phyloP scores from a whole-genome alignment of 169 alveolate species.

The Besnoitia besnoiti region DNA sequence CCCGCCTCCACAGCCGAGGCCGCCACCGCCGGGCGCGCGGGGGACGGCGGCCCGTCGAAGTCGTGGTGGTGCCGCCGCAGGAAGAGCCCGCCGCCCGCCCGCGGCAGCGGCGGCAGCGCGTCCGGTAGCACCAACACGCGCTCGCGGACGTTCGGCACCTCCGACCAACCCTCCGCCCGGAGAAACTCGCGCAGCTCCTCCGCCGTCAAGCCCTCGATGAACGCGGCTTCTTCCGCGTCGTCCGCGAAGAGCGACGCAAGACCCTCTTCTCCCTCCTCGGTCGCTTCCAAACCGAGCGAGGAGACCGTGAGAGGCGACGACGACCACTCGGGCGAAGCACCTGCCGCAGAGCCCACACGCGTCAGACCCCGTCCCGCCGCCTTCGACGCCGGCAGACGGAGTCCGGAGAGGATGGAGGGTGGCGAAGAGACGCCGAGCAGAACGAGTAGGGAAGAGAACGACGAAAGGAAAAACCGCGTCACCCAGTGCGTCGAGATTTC shows the following conservation, averaged over 20 bases:
- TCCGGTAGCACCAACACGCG: background rate
- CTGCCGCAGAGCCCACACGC: background rate
- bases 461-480: background rate
- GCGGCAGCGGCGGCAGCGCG: constrained; percentile 23
- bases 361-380: too few species aligned
- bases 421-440: background rate
- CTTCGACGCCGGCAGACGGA: background rate
- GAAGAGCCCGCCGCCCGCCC: constrained; percentile 15
- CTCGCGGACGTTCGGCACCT: background rate
- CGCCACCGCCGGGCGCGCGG: background rate
- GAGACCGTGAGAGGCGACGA: background rate
- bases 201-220: background rate
- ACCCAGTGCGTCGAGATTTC: background rate
- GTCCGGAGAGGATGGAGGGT: background rate
- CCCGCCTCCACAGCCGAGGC: background rate
- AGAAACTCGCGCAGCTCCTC: background rate
- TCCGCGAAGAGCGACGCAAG: background rate
- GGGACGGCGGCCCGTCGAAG: background rate
- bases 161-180: constrained; percentile 32
- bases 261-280: background rate
- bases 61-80: constrained; percentile 6
- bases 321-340: background rate
- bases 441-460: background rate
- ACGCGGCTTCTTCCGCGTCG: background rate
- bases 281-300: background rate